Evolutionary conservation across 1,284 basidiomycete species (phyloP).

Genomic region (Fomitopsis pinicola): DNA sequence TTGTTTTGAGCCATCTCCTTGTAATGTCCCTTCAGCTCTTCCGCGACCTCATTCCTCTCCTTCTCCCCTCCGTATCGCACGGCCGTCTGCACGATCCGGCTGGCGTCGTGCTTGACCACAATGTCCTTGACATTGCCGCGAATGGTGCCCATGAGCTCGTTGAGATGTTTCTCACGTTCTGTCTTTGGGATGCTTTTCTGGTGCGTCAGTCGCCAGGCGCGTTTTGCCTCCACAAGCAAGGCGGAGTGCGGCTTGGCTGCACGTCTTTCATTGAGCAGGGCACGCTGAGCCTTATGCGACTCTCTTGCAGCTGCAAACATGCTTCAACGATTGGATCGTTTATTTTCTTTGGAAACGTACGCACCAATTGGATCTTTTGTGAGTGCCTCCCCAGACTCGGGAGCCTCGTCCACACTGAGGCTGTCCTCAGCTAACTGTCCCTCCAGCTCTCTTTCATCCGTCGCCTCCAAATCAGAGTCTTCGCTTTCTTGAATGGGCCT

Average conservation of each 20-base stretch:
- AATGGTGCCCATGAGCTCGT: conserved; percentile 68
- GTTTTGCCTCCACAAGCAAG: conserved; percentile 71
- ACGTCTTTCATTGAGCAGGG: conserved; percentile 57
- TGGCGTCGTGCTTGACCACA: conserved; percentile 87
- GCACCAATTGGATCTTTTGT: conserved; percentile 55
- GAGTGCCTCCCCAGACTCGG: conserved; percentile 21
- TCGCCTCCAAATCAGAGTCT: conserved; percentile 32
- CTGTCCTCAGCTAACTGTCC: conserved; percentile 15
- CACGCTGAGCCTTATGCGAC: conserved; percentile 64
- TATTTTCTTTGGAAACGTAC: conserved; percentile 10
- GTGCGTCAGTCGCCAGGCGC: conserved; percentile 77
- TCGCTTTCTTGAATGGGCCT: conserved; percentile 27
- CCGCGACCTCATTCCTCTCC: conserved; percentile 75
- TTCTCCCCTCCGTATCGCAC: conserved; percentile 81
- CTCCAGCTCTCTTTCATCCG: conserved; percentile 24
- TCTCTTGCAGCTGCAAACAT: conserved; percentile 47
- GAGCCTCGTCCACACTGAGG: conserved; percentile 13
- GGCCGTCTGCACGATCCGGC: conserved; percentile 81
- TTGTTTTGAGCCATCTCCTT: conserved; percentile 77
- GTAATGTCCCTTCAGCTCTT: conserved; percentile 78
- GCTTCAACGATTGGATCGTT: not conserved
- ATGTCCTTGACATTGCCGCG: conserved; percentile 80
- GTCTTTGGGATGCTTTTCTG: conserved; percentile 66
- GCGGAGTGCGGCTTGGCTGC: conserved; percentile 78
- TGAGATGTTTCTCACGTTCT: conserved; percentile 73